phyloP scores from a whole-genome alignment of 2,329 filamentous ascomycete genomes.

The Sordariomycetes sp. region DNA sequence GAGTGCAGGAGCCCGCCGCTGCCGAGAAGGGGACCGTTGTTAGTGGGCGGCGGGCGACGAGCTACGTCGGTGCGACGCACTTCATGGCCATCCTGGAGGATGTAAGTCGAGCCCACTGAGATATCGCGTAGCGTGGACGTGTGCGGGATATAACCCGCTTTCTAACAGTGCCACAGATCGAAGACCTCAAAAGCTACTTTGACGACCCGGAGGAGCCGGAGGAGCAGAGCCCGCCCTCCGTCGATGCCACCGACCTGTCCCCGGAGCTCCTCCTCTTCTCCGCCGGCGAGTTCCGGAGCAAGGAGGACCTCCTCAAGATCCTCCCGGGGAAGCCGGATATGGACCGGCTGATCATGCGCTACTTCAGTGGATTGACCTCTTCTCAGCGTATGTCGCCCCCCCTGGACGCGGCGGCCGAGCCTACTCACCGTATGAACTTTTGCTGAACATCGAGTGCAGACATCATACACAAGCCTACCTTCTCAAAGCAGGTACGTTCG shows the following conservation, averaged over 20 bases:
- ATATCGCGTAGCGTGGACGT: not conserved
- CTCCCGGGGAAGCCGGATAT: constrained; percentile 34
- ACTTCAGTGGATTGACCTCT: constrained; percentile 42
- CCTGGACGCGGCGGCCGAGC: not conserved
- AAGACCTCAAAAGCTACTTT: constrained; percentile 48
- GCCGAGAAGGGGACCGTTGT: constrained; percentile 29
- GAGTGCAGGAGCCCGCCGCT: constrained; percentile 6
- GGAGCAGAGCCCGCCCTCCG: constrained; percentile 18
- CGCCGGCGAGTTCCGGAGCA: constrained; percentile 24
- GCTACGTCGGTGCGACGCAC: constrained; percentile 48
- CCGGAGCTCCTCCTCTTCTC: constrained; percentile 32
- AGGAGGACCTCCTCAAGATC: constrained; percentile 33
- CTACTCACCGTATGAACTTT: not conserved
- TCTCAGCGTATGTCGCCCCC: constrained; percentile 30
- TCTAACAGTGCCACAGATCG: constrained; percentile 28
- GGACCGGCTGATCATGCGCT: constrained; percentile 39
- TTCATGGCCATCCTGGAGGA: constrained; percentile 51
- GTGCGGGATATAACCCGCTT: not conserved
- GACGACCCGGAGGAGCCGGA: constrained; percentile 30
- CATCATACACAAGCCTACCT: constrained; percentile 41
- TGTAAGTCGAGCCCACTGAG: constrained; percentile 23
- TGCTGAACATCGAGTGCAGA: constrained; percentile 21
- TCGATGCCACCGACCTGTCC: constrained; percentile 19
- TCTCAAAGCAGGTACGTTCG: constrained; percentile 28
- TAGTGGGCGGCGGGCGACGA: constrained; percentile 28